Evolutionary conservation across 2,329 filamentous ascomycete genomes (phyloP), one percentile per base, ranked within the genome.

Genomic region (Raffaelea arxii): DNA sequence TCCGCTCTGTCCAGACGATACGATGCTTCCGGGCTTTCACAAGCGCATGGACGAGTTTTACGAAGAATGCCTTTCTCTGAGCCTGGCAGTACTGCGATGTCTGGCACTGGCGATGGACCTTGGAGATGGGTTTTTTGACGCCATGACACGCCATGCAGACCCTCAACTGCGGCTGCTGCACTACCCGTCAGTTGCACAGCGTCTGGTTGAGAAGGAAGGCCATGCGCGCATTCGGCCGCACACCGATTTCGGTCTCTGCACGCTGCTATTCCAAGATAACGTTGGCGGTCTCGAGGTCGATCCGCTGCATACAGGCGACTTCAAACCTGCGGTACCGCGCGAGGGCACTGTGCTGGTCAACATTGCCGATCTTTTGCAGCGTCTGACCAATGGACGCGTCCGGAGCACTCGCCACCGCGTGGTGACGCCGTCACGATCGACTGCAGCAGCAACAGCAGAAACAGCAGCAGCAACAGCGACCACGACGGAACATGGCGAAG

Each of bases 121-220:
- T 24, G 43, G 43, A 10, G 23, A 44, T 23, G 43, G 21, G 3
- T 44, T 38, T 23, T 44, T 44, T 25, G 35, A 10, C 16, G 43
- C 30, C 23, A 36, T 44, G 4, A 45, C 43, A 14, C 24, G 37
- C 23, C 36, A 45, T 14, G 43, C 43, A n/a, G 43, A 45, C 19
- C 43, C 43, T n/a, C 35, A 45, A 25, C 37, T 40, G 35, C 43
- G 43, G 18, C 43, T 45, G 18, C 43, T 45, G 36, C 43, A 40
- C 35, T 45, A 45, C 36, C 35, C 36, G 25, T 37, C 43, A 12
- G 40, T 45, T 16, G 9, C 27, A 16, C 27, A 16, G 9, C 9
- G 16, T 16, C 9, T 16, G 9, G 9, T 30, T 16, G 27, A 30
- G 9, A 9, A 30, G 27, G 9, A 9, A 16, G 27, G 27, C 27